Percentiles rank a stretch among this genome's conserved stretches.
Conservation (phyloP, 192 early-diverging fungal genomes). For the Coemansia sp. region DNA sequence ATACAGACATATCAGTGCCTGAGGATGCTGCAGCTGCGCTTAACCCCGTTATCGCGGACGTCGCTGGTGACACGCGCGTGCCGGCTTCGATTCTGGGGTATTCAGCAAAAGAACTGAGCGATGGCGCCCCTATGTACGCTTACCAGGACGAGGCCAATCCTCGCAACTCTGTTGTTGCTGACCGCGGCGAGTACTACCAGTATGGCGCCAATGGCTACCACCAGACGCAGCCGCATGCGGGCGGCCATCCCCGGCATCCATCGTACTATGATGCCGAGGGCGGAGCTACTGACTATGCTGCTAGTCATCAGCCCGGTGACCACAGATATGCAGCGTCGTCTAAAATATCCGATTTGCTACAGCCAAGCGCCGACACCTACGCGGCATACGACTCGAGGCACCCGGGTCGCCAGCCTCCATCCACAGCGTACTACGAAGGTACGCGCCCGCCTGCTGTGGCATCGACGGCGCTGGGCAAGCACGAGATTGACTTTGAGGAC, state of each 20-base stretch:
- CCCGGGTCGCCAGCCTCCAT: neutral
- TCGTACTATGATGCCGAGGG: neutral
- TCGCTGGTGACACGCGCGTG: conserved; percentile 11
- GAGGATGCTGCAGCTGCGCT: conserved; percentile 10
- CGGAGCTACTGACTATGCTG: conserved; percentile 1
- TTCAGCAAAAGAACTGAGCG: neutral
- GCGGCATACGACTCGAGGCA: conserved; percentile 9
- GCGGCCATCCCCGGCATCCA: neutral
- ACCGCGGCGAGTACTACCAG: conserved; percentile 2
- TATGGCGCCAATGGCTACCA: neutral
- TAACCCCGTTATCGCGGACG: neutral
- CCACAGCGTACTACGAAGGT: conserved; percentile 16
- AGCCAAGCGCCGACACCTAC: neutral
- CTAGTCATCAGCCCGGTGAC: neutral
- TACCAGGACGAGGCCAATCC: neutral
- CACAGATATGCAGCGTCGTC: conserved; percentile 4
- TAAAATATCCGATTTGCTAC: conserved; percentile 16
- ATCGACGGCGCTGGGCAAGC: conserved; percentile 7
- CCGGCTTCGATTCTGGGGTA: conserved; percentile 3
- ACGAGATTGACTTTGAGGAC: conserved; percentile 20
- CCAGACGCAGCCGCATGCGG: neutral
- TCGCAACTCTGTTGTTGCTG: neutral
- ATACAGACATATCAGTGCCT: neutral
- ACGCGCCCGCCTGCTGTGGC: neutral
- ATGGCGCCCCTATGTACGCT: neutral